A percentile compares a stretch with the other conserved stretches of the same genome.
These are phyloP conservation scores for Aspergillus wentii DNA, from an alignment of 495 filamentous ascomycete species.

Conservation along the genomic window DNA sequence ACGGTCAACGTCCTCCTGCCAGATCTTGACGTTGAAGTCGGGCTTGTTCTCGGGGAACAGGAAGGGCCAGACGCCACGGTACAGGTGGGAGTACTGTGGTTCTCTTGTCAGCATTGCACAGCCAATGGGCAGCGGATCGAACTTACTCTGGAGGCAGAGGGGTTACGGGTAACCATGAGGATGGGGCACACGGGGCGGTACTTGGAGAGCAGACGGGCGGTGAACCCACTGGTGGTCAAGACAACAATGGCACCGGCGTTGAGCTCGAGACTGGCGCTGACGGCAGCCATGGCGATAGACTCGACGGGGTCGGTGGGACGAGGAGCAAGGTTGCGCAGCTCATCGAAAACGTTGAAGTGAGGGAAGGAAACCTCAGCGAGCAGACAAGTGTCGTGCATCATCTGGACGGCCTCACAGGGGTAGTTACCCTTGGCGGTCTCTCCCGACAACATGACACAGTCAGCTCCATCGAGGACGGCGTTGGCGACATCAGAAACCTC, in stretches of 20 bases:
- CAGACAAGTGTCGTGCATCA: conserved; percentile 97
- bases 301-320: conserved; percentile 82
- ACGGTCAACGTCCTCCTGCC: conserved; percentile 98
- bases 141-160: conserved; percentile 67
- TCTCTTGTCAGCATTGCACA: conserved; percentile 13
- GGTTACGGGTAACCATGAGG: conserved; percentile 93
- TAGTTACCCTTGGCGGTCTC: conserved; percentile 98
- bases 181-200: conserved; percentile 98
- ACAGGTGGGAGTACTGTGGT: conserved; percentile 82
- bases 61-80: conserved; percentile 98
- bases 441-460: conserved; percentile 99
- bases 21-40: conserved; percentile 80
- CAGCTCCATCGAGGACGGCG: conserved; percentile 92
- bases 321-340: conserved; percentile 75
- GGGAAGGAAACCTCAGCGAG: conserved; percentile 94
- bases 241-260: conserved; percentile 94
- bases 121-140: neutral
- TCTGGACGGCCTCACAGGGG: conserved; percentile 83
- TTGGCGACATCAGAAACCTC: conserved; percentile 99
- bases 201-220: conserved; percentile 92
- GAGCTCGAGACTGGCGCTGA: conserved; percentile 88
- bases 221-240: conserved; percentile 85
- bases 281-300: conserved; percentile 92
- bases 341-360: conserved; percentile 94
- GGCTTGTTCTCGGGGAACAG: conserved; percentile 88